Evolutionary conservation across 495 filamentous ascomycete genomes (phyloP).

Genomic region (Pseudoneurospora amorphoporcata): DNA sequence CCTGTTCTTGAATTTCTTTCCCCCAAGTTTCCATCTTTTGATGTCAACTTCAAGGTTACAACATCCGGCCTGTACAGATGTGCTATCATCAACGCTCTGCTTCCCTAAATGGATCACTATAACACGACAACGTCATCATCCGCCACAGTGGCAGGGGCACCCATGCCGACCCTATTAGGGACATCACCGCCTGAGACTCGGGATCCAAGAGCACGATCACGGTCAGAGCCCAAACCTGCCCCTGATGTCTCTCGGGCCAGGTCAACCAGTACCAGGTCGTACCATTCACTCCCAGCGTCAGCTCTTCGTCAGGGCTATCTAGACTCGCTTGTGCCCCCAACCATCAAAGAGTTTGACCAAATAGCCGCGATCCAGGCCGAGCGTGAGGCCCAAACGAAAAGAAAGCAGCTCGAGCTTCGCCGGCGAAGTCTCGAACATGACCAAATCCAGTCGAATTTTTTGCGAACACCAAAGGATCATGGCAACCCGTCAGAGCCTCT

Average conservation of each 20-base stretch:
- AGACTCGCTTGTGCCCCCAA: slow-evolving; percentile 36
- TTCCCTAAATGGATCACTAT: background rate
- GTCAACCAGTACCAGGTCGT: background rate
- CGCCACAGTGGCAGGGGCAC: background rate
- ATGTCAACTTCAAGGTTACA: background rate
- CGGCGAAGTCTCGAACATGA: slow-evolving; percentile 15
- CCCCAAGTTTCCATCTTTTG: background rate
- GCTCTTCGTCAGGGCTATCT: slow-evolving; percentile 33
- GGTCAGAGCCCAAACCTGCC: background rate
- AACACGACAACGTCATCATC: background rate
- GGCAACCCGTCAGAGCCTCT: background rate
- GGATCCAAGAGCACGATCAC: background rate
- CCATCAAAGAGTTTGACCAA: slow-evolving; percentile 29
- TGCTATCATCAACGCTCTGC: background rate
- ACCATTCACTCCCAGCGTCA: background rate
- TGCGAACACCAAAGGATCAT: background rate
- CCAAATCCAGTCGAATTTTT: slow-evolving; percentile 14
- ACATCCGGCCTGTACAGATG: background rate
- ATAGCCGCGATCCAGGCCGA: slow-evolving; percentile 35
- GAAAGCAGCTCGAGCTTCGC: slow-evolving; percentile 22
- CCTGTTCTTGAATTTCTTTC: background rate
- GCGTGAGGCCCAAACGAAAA: slow-evolving; percentile 34
- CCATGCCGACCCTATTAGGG: background rate
- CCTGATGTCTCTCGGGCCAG: background rate
- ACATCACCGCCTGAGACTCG: background rate